Evolutionary conservation across 257 asterid species (phyloP).

Genomic region (Nicotiana noctiflora): DNA sequence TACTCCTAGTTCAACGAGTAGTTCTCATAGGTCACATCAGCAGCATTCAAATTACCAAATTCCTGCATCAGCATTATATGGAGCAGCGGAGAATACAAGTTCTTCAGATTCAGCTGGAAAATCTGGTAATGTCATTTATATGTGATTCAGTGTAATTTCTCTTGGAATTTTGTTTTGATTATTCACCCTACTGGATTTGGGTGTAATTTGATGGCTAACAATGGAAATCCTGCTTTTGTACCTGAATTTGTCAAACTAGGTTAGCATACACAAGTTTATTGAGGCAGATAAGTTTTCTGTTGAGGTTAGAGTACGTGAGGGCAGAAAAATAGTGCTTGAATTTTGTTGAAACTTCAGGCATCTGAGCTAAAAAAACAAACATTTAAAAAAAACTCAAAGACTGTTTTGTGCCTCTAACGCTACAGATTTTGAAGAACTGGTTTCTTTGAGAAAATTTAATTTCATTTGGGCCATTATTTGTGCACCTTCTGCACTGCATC

Average conservation of each 20-base stretch:
- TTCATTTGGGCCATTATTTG: neutral
- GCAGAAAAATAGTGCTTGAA: neutral
- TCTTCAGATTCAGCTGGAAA: constrained; percentile 37
- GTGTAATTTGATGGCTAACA: neutral
- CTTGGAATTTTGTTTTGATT: neutral
- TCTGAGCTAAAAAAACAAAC: no score
- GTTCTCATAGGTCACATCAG: constrained; percentile 45
- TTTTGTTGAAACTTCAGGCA: neutral
- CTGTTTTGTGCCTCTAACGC: neutral
- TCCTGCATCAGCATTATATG: constrained; percentile 68
- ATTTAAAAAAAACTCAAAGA: neutral
- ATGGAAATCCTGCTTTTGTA: neutral
- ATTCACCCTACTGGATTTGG: neutral
- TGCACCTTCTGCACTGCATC: neutral
- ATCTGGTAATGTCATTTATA: constrained; percentile 26
- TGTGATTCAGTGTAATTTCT: neutral
- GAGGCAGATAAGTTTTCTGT: neutral
- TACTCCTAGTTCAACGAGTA: constrained; percentile 21
- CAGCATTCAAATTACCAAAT: constrained; percentile 53
- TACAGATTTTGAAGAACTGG: neutral
- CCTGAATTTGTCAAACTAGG: neutral
- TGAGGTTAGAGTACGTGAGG: neutral
- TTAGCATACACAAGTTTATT: neutral
- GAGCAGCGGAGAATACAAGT: constrained; percentile 38
- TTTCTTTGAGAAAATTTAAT: neutral